These are phyloP conservation scores for Ordospora pajunii DNA, from an alignment of 371 early-diverging fungal species.

Conservation along the genomic window DNA sequence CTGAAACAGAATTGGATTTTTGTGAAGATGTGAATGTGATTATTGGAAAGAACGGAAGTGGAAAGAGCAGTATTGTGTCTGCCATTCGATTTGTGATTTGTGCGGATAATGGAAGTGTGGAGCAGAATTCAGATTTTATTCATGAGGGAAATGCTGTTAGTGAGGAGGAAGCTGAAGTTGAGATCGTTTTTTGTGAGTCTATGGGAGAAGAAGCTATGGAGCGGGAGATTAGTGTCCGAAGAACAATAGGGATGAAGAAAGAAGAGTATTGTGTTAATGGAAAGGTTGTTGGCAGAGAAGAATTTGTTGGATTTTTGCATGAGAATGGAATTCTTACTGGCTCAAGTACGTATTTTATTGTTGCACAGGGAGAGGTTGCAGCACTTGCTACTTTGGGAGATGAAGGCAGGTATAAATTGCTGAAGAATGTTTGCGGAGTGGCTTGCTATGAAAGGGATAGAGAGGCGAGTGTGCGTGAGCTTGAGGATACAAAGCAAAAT, in stretches of 20 bases:
- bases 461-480: conserved; percentile 72
- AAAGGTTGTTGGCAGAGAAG: conserved; percentile 71
- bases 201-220: conserved; percentile 80
- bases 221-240: conserved; percentile 72
- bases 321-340: conserved; percentile 82
- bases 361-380: conserved; percentile 92
- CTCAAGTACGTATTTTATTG: conserved; percentile 71
- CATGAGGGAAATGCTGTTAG: conserved; percentile 65
- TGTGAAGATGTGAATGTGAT: conserved; percentile 48
- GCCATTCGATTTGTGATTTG: conserved; percentile 88
- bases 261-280: conserved; percentile 90
- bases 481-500: conserved; percentile 74
- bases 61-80: conserved; percentile 94
- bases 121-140: conserved; percentile 79
- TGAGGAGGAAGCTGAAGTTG: conserved; percentile 70
- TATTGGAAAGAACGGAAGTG: conserved; percentile 89
- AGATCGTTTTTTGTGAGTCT: conserved; percentile 84
- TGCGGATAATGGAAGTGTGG: conserved; percentile 67
- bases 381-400: conserved; percentile 83
- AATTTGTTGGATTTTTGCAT: conserved; percentile 82
- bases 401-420: conserved; percentile 71
- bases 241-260: conserved; percentile 83
- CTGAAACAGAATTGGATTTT: conserved; percentile 19
- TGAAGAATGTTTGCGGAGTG: conserved; percentile 95
- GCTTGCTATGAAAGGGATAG: conserved; percentile 87